These are phyloP conservation scores for Medicago ruthenica DNA, from an alignment of 306 rosid genomes.

Conservation along the genomic window DNA sequence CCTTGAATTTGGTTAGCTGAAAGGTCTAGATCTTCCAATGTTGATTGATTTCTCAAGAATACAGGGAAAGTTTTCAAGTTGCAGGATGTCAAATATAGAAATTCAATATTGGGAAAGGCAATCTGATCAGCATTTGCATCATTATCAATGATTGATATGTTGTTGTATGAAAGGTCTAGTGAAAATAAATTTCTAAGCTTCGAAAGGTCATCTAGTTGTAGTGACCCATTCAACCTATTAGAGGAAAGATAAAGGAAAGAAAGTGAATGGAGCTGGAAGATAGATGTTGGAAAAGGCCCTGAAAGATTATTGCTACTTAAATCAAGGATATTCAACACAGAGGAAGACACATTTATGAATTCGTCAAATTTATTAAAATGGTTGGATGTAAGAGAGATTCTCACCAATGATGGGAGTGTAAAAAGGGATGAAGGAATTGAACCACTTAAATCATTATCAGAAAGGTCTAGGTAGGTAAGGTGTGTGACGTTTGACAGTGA, in stretches of 20 bases:
- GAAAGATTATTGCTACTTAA: no score
- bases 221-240: slow-evolving; percentile 46
- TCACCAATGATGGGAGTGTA: slow-evolving; percentile 25
- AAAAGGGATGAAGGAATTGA: background rate
- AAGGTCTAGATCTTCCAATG: background rate
- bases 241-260: slow-evolving; percentile 26
- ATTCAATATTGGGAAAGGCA: background rate
- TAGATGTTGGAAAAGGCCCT: no score
- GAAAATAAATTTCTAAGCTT: background rate
- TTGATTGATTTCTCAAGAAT: slow-evolving; percentile 43
- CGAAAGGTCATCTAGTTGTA: background rate
- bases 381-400: no score
- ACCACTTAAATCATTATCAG: no score
- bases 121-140: no score
- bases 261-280: background rate
- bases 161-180: slow-evolving; percentile 58
- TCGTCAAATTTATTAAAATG: no score
- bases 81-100: slow-evolving; percentile 48
- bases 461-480: no score
- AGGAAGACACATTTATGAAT: no score
- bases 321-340: no score
- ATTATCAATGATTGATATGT: background rate
- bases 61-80: slow-evolving; percentile 4
- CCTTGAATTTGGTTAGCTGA: slow-evolving; percentile 45
- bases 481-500: slow-evolving; percentile 10